Evolutionary conservation across 164 flowering plant genomes (phyloP), one percentile per base, ranked within the genome.

Genomic region (Liriodendron chinense): DNA sequence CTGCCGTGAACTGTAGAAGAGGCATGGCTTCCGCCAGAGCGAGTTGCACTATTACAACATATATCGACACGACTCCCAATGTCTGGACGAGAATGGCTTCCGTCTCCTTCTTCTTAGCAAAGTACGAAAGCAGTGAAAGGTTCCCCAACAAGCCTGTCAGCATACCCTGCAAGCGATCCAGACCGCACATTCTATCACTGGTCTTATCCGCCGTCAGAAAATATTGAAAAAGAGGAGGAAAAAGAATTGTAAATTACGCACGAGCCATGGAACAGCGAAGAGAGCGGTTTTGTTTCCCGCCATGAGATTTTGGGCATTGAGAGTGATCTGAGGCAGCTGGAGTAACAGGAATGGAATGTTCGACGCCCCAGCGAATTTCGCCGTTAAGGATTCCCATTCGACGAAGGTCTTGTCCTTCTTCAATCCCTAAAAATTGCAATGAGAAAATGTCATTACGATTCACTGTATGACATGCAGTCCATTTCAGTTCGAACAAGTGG

Each of bases 11-110:
- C 70, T 85, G 80, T 21, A 89, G 87, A 12, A 86, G 74, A 78
- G 97, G 97, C 99, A 96, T 96, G 56, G 97, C 92, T 79, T 80
- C 86, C 7, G 91, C 99, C 83, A 92, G 83, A 0, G 97, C 93
- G 14, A 96, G 86, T 80, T 96, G 99, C 10, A 84, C 43, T 13
- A 92, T 68, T 23, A 96, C 97, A 49, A 83, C 82, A 75, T 89
- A 94, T 0, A 57, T 84, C 0, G 99, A 89, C 20, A 94, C 16
- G 56, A 88, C 97, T 16, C 99, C 99, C 82, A 96, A 75, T 16
- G 96, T 90, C 71, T 96, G 99, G 73, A 96, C 92, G 74, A 91
- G 77, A 75, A 89, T 80, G 1, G 84, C 98, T 80, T 94, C 99
- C 7, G 84, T 86, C 81, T 96, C 99, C 81, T 81, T 90, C 86